Evolutionary conservation across 208 protist genomes (phyloP).

Genomic region (Leishmania lainsoni): DNA sequence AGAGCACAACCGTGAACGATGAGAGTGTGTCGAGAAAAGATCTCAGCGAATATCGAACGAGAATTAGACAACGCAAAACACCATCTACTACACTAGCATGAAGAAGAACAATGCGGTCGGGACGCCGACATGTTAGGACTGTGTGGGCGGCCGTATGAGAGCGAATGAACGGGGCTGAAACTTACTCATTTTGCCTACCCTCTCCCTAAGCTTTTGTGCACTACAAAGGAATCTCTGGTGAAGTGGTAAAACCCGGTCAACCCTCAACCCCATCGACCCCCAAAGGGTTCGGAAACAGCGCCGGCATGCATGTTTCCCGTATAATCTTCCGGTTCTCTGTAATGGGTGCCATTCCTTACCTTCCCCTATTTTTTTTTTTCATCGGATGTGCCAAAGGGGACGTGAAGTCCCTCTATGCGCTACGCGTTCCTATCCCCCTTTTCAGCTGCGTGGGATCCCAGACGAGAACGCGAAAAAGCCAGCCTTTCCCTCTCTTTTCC

Average conservation of each 20-base stretch:
- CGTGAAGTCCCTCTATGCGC: neutral
- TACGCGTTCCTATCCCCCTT: too few species aligned
- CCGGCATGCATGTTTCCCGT: too few species aligned
- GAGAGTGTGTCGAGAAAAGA: too few species aligned
- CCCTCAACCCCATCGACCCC: too few species aligned
- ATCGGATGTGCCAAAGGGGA: neutral
- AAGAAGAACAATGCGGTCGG: neutral
- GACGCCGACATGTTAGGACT: neutral
- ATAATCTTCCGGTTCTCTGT: too few species aligned
- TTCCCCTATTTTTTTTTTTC: neutral
- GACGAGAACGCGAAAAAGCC: neutral
- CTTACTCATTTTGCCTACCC: neutral
- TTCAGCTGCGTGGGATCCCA: neutral
- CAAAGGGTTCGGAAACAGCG: too few species aligned
- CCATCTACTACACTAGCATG: neutral
- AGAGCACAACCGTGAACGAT: neutral
- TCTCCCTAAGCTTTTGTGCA: neutral
- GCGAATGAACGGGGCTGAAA: neutral
- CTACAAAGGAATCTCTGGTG: neutral
- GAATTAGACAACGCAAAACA: neutral
- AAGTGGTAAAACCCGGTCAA: neutral
- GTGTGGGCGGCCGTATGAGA: neutral
- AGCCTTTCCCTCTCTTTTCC: neutral
- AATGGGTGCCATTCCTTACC: neutral
- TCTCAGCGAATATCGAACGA: neutral